Base-by-base conservation (phyloP, 768 basidiomycete genomes). In the Boletus subparvulus region DNA sequence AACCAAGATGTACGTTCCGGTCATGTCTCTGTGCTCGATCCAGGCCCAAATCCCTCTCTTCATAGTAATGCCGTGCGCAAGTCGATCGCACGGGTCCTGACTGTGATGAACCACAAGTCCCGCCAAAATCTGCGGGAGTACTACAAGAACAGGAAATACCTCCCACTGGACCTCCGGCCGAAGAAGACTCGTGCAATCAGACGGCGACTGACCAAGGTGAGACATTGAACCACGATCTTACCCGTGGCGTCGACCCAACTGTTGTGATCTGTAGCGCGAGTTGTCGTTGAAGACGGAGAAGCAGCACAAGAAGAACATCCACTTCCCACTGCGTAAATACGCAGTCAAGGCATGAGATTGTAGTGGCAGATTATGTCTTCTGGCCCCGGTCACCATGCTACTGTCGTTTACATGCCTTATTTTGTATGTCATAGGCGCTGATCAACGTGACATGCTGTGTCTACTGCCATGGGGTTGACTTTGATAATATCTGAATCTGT, bases 111-210 rank as follows among this genome's bases (percentile, higher is more conserved):
- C 88, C 90, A 93, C 75, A 99, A 99, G 79, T 87, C 88, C 65
- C 92, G 96, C 65, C 90, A 94, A 80, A 94, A 94, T 78, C 86
- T 97, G 64, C 92, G 93, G 54, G 95, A 98, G 75, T 94, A 87
- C 82, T 98, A 98, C 91, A 96, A 96, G 84, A 78, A 81, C 75
- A 96, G 96, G 86, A 95, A 92, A 73, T 92, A 91, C 79, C 80
- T 92, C 63, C 97, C 97, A 61, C 93, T 98, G 64, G 97, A 99
- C 82, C 89, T 99, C 72, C 92, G 97, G 64, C 75, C 86, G 63
- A 99, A 98, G 89, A 95, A 89, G 87, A 99, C 97, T 61, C 90
- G 97, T 66, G 97, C 97, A 41, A 98, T 99, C 82, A 86, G 97
- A 73, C 84, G 95, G 78, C 85, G 94, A 73, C 76, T 99, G 78